Percentiles rank a stretch among this genome's conserved stretches.
phyloP scores from a whole-genome alignment of 2,329 filamentous ascomycete genomes.

The Cladosporium sp. region DNA sequence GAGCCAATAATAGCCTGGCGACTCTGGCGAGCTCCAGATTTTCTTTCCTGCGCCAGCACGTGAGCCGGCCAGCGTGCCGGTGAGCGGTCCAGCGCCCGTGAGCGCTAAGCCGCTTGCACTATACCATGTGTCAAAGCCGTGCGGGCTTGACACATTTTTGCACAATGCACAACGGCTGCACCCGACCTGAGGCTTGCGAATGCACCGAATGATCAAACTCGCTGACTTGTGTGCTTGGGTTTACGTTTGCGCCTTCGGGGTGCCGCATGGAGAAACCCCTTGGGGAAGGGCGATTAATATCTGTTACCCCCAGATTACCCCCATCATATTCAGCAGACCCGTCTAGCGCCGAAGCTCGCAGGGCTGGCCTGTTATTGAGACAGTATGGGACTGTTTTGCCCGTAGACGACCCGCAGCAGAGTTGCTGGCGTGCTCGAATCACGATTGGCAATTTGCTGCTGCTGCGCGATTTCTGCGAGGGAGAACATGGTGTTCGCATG shows the following conservation, averaged over 20 bases:
- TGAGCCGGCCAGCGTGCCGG: slow-evolving; percentile 5
- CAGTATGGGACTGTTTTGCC: background rate
- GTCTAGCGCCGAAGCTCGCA: background rate
- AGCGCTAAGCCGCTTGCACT: background rate
- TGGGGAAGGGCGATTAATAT: slow-evolving; percentile 4
- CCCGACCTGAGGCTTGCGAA: slow-evolving; percentile 2
- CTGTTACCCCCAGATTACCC: slow-evolving; percentile 15
- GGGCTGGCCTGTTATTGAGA: background rate
- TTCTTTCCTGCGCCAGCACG: slow-evolving; percentile 2
- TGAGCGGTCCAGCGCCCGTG: background rate
- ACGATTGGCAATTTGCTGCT: background rate
- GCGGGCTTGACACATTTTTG: slow-evolving; percentile 7
- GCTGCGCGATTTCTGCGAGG: slow-evolving; percentile 14
- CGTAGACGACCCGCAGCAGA: background rate
- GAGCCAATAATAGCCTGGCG: slow-evolving; percentile 4
- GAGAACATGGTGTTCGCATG: slow-evolving; percentile 2
- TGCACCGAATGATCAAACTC: slow-evolving; percentile 10
- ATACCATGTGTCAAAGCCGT: slow-evolving; percentile 12
- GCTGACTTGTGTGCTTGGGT: too few relatives aligned
- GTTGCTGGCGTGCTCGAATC: slow-evolving; percentile 1
- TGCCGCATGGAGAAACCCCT: slow-evolving; percentile 18
- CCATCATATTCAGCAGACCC: slow-evolving; percentile 13
- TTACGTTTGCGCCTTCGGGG: slow-evolving; percentile 2
- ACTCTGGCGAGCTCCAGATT: slow-evolving; percentile 7
- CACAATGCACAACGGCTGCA: background rate